phyloP scores from a whole-genome alignment of 2,329 filamentous ascomycete species.

The Aspergillus sp. region DNA sequence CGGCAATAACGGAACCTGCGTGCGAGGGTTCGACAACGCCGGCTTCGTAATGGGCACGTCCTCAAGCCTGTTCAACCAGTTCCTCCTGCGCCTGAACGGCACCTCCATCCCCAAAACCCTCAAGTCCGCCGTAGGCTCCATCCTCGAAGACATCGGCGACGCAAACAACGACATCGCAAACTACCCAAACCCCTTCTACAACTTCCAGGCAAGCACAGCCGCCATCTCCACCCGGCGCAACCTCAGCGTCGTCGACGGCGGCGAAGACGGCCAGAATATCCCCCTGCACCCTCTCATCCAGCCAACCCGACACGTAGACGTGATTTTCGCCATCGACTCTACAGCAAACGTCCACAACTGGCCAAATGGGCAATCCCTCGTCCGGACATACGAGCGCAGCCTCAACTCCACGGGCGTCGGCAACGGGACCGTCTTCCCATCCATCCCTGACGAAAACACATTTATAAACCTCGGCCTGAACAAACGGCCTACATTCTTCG shows the following conservation, averaged over 20 bases:
- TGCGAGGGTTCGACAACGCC: slow-evolving; percentile 77
- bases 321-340: slow-evolving; percentile 77
- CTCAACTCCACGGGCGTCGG: slow-evolving; percentile 53
- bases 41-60: slow-evolving; percentile 86
- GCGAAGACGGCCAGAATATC: slow-evolving; percentile 75
- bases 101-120: slow-evolving; percentile 52
- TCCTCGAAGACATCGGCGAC: slow-evolving; percentile 58
- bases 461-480: slow-evolving; percentile 77
- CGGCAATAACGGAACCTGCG: slow-evolving; percentile 58
- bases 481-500: slow-evolving; percentile 74
- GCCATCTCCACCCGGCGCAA: slow-evolving; percentile 50
- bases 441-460: slow-evolving; percentile 71
- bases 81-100: slow-evolving; percentile 65
- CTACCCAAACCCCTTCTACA: slow-evolving; percentile 72
- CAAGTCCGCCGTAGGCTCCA: slow-evolving; percentile 48
- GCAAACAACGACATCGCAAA: slow-evolving; percentile 73
- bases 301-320: slow-evolving; percentile 67
- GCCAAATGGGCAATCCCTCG: slow-evolving; percentile 74
- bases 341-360: slow-evolving; percentile 73
- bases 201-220: slow-evolving; percentile 58
- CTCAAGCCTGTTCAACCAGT: slow-evolving; percentile 79
- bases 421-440: slow-evolving; percentile 71
- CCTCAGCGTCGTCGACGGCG: slow-evolving; percentile 75
- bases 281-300: slow-evolving; percentile 77
- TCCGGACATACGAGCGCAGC: slow-evolving; percentile 72